A percentile compares a stretch with the other conserved stretches of the same genome.
phyloP scores from a whole-genome alignment of 2,329 filamentous ascomycete species.

The Fusarium marasasianum region DNA sequence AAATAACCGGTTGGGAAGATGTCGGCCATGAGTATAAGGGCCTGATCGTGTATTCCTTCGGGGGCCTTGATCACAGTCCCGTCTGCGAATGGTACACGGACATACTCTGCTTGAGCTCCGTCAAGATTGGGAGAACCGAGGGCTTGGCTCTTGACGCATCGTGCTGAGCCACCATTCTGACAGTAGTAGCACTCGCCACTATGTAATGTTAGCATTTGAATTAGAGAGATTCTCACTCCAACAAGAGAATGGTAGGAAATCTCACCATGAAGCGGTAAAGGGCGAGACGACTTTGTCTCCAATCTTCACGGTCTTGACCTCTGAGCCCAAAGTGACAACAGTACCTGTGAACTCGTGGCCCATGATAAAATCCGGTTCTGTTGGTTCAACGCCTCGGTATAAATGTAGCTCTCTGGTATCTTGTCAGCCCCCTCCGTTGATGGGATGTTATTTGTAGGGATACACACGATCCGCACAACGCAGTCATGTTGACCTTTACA shows the following conservation, averaged over 20 bases:
- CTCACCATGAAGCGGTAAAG: conserved; percentile 82
- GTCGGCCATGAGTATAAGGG: conserved; percentile 87
- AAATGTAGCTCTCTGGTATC: conserved; percentile 80
- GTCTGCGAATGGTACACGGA: conserved; percentile 83
- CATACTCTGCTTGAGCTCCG: conserved; percentile 83
- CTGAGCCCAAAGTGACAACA: conserved; percentile 72
- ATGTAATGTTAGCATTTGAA: background rate
- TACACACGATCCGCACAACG: conserved; percentile 82
- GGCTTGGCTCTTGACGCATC: conserved; percentile 74
- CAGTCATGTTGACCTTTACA: conserved; percentile 85
- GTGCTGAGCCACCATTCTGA: conserved; percentile 76
- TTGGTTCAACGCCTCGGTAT: conserved; percentile 81
- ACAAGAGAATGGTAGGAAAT: fast-evolving
- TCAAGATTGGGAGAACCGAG: conserved; percentile 77
- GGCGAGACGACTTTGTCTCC: conserved; percentile 87
- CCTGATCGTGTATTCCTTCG: conserved; percentile 73
- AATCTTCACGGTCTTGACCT: conserved; percentile 73
- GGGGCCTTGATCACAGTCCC: conserved; percentile 77
- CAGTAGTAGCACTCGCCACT: conserved; percentile 82
- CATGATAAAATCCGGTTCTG: conserved; percentile 71
- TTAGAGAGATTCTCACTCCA: fast-evolving
- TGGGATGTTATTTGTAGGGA: no score
- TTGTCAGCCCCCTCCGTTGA: background rate
- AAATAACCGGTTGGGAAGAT: conserved; percentile 92
- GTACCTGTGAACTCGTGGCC: conserved; percentile 89